Evolutionary conservation across 768 basidiomycete species (phyloP).

Genomic region (Pleurotus platypus): DNA sequence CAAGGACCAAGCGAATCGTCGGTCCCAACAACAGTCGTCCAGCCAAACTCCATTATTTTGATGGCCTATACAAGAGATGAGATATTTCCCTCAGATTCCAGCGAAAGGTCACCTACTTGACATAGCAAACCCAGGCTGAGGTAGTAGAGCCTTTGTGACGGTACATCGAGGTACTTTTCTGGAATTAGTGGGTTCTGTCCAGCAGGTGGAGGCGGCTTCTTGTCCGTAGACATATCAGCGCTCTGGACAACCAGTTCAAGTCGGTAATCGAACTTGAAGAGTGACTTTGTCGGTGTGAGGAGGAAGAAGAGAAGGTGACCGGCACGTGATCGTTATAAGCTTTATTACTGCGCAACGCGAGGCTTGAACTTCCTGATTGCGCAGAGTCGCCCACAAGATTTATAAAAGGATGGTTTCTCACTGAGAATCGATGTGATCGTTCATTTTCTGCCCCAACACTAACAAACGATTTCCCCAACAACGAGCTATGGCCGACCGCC

Average conservation of each 20-base stretch:
- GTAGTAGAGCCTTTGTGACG: conserved; percentile 77
- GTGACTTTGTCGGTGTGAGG: neutral
- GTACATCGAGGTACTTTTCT: conserved; percentile 68
- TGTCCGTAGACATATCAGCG: conserved; percentile 16
- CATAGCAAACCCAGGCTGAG: conserved; percentile 72
- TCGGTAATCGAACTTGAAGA: neutral
- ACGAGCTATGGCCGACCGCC: conserved; percentile 18
- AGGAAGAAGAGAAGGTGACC: neutral
- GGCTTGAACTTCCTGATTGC: too few species aligned
- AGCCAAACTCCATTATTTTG: conserved; percentile 70
- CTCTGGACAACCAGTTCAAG: neutral
- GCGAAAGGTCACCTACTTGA: conserved; percentile 47
- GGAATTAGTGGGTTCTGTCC: conserved; percentile 53
- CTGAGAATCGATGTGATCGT: conserved; percentile 7
- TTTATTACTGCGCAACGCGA: neutral
- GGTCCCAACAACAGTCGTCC: conserved; percentile 46
- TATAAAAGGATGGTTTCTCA: neutral
- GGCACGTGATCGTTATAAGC: conserved; percentile 9
- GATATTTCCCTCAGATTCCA: neutral
- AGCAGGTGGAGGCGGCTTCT: conserved; percentile 7
- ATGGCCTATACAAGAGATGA: conserved; percentile 55
- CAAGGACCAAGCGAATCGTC: conserved; percentile 35
- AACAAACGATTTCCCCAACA: neutral
- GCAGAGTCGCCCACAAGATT: neutral
- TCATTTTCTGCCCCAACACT: conserved; percentile 9